A percentile compares a stretch with the other conserved stretches of the same genome.
Conservation (phyloP, 1,284 basidiomycete species). For the Volvariella surrecta region DNA sequence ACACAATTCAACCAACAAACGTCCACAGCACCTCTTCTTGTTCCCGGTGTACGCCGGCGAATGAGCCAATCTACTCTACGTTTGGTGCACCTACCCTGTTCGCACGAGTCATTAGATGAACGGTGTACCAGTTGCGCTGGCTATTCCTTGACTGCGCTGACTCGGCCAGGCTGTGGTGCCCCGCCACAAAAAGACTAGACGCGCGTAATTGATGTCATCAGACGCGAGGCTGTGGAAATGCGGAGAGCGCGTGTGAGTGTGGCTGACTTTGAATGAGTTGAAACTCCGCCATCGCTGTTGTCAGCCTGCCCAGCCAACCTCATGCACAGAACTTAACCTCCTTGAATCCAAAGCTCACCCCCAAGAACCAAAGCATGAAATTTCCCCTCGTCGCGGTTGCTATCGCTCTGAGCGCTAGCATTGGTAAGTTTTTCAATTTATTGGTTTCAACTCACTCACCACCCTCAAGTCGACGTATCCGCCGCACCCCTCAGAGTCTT, state of each 20-base stretch:
- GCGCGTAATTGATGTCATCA: too few species aligned
- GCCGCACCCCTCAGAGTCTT: constrained; percentile 23
- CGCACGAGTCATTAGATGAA: not conserved
- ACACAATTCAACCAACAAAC: too few species aligned
- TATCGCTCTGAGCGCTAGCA: constrained; percentile 24
- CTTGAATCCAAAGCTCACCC: not conserved
- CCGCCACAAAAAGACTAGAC: too few species aligned
- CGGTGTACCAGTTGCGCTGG: not conserved
- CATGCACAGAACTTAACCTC: too few species aligned
- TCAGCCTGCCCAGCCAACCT: not conserved
- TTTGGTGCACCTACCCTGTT: not conserved
- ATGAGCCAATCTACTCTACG: not conserved
- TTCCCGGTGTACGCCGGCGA: not conserved
- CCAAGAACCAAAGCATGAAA: constrained; percentile 21
- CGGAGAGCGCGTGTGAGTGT: not conserved
- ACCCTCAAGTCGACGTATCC: constrained; percentile 17
- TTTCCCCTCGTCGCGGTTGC: constrained; percentile 18
- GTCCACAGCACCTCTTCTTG: too few species aligned
- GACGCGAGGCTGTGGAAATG: not conserved
- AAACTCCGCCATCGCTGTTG: not conserved
- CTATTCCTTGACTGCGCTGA: too few species aligned
- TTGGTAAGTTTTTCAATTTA: constrained; percentile 21
- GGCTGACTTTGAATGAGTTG: not conserved
- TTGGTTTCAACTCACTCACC: not conserved
- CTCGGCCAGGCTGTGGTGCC: too few species aligned